Conservation (phyloP, 306 rosid species). For the Psophocarpus tetragonolobus region DNA sequence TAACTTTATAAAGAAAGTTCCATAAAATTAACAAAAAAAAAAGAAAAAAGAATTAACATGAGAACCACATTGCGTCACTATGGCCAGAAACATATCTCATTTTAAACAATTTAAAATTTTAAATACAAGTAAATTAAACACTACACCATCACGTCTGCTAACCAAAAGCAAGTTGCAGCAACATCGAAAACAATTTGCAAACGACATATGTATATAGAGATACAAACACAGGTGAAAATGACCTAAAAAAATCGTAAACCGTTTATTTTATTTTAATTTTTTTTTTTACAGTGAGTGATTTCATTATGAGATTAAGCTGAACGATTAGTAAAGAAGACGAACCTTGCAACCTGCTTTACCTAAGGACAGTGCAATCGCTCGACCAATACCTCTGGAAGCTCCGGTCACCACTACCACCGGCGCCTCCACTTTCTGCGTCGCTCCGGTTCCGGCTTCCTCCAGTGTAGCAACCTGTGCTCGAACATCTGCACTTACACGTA, state of each 20-base stretch:
- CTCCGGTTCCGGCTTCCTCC: constrained; percentile 58
- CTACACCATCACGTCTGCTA: background rate
- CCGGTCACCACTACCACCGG: constrained; percentile 93
- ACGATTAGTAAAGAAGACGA: constrained; percentile 25
- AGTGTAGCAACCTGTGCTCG: constrained; percentile 82
- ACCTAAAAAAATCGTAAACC: background rate
- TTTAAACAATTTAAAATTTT: too few relatives aligned
- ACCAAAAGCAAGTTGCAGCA: background rate
- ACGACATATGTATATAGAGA: background rate
- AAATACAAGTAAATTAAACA: too few relatives aligned
- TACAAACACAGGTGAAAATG: background rate
- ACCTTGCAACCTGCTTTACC: constrained; percentile 99
- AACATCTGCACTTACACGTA: constrained; percentile 44
- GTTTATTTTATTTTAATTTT: background rate
- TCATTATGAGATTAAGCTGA: background rate
- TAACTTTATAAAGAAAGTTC: background rate
- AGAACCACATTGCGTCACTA: constrained; percentile 7
- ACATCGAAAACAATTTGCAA: background rate
- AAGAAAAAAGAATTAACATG: background rate
- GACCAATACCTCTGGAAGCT: constrained; percentile 94
- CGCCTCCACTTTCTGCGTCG: constrained; percentile 58
- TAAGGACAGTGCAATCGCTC: constrained; percentile 75
- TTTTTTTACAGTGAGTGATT: background rate
- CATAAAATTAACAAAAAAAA: background rate
- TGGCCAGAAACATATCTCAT: background rate